Conservation (phyloP, 1,284 basidiomycete genomes). For the Moesziomyces sp. region DNA sequence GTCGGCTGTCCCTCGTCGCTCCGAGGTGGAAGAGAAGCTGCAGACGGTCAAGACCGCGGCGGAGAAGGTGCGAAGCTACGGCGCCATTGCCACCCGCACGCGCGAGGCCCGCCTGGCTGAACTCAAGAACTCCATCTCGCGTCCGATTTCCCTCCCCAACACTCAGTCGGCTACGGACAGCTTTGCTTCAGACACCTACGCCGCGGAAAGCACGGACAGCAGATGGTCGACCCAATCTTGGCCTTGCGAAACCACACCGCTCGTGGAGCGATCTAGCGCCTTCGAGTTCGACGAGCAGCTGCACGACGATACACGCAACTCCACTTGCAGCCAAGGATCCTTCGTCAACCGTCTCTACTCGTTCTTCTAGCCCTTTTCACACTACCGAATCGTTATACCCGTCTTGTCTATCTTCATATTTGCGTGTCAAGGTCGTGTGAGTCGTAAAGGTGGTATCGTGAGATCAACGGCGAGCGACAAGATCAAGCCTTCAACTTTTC, state of each 20-base stretch:
- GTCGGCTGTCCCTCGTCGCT: neutral
- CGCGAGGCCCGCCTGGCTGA: slow-evolving; percentile 3
- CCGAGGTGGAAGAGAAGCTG: slow-evolving; percentile 8
- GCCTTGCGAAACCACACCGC: neutral
- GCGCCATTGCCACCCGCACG: slow-evolving; percentile 6
- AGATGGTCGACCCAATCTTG: neutral
- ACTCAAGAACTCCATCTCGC: slow-evolving; percentile 21
- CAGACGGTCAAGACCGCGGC: slow-evolving; percentile 4
- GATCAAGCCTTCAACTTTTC: slow-evolving; percentile 21
- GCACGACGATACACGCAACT: neutral
- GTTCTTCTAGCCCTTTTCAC: neutral
- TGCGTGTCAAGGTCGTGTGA: neutral
- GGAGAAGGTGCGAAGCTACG: slow-evolving; percentile 3
- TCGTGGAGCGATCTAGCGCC: neutral
- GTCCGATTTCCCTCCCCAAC: slow-evolving; percentile 3
- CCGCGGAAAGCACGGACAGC: neutral
- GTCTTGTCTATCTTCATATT: neutral
- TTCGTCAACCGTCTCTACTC: neutral
- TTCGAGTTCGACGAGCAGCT: neutral
- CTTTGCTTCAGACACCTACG: neutral
- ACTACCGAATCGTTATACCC: neutral
- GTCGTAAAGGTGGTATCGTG: slow-evolving; percentile 10
- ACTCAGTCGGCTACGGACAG: neutral
- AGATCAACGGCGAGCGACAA: neutral
- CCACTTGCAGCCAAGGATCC: neutral